A percentile compares a stretch with the other conserved stretches of the same genome.
Evolutionary conservation across 345 rosid species (phyloP).

Genomic region (Turritis glabra): DNA sequence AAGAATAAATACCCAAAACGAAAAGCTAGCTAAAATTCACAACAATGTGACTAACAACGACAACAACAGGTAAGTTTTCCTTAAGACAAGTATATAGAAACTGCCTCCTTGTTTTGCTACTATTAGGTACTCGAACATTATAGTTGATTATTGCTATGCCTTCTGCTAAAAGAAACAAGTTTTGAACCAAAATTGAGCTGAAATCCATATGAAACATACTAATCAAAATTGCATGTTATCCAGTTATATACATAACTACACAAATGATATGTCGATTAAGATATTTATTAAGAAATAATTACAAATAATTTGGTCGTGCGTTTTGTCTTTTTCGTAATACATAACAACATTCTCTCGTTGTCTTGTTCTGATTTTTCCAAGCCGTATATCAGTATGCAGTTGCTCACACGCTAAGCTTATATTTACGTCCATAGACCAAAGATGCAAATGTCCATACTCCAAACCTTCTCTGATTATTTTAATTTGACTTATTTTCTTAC

Average conservation of each 20-base stretch:
- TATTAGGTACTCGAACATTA: no score
- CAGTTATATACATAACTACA: neutral
- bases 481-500: constrained; percentile 12
- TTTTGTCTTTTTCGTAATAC: constrained; percentile 28
- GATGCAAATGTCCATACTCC: neutral
- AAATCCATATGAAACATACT: neutral
- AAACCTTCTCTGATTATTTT: neutral
- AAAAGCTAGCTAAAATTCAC: no score
- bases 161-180: no score
- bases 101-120: no score
- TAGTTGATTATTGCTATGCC: no score
- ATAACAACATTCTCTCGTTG: constrained; percentile 25
- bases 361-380: constrained; percentile 17
- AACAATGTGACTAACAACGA: no score
- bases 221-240: neutral
- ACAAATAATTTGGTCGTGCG: neutral
- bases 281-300: neutral
- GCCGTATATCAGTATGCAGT: constrained; percentile 23
- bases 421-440: constrained; percentile 4
- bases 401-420: constrained; percentile 36
- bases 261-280: neutral
- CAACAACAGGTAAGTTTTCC: no score
- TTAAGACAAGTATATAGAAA: no score
- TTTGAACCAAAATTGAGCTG: no score
- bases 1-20: no score